These are phyloP conservation scores for Tylopilus plumbeoviolaceoides DNA, from an alignment of 768 basidiomycete genomes.

Conservation along the genomic window DNA sequence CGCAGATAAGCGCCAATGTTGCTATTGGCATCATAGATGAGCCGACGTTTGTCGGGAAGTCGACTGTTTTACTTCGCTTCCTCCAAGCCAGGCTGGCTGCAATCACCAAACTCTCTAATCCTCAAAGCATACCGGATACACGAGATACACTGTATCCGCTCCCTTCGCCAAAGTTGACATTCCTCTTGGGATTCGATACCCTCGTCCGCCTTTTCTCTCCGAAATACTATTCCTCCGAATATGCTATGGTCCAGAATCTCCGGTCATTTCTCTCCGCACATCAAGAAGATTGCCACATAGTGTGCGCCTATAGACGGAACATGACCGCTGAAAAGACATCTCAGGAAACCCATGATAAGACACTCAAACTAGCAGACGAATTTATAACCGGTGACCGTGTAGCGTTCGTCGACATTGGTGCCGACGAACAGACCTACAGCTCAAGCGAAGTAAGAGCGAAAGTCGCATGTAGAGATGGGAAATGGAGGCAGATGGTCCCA, in stretches of 20 bases:
- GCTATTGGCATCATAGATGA: constrained; percentile 83
- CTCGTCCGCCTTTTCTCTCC: constrained; percentile 74
- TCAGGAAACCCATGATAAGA: constrained; percentile 29
- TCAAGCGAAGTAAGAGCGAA: constrained; percentile 60
- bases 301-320: constrained; percentile 59
- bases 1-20: constrained; percentile 38
- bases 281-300: constrained; percentile 56
- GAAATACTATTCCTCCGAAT: constrained; percentile 59
- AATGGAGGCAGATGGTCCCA: constrained; percentile 50
- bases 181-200: constrained; percentile 83
- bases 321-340: constrained; percentile 10
- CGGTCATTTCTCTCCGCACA: constrained; percentile 52
- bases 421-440: constrained; percentile 54
- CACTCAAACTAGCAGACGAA: constrained; percentile 36
- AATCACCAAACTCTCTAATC: not conserved
- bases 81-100: constrained; percentile 32
- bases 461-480: constrained; percentile 16
- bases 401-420: constrained; percentile 57
- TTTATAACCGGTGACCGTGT: constrained; percentile 54
- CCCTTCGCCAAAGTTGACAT: constrained; percentile 47
- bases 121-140: constrained; percentile 9
- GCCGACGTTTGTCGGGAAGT: constrained; percentile 87
- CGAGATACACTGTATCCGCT: constrained; percentile 1
- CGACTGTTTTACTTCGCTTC: constrained; percentile 50
- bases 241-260: constrained; percentile 55